Evolutionary conservation across 2,329 filamentous ascomycete species (phyloP).

Genomic region (Xylaria digitata): DNA sequence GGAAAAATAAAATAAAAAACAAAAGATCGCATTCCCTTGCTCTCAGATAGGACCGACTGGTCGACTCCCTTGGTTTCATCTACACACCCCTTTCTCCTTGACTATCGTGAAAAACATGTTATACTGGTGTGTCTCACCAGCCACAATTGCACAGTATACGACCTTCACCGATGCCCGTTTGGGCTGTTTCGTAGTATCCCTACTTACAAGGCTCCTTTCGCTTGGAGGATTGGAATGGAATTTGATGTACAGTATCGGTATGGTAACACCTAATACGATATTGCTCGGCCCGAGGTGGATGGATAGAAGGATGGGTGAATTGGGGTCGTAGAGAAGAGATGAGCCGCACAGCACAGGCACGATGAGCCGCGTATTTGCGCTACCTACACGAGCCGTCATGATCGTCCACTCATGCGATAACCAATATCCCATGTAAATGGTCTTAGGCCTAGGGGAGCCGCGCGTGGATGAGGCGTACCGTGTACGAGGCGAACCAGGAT

Average conservation of each 20-base stretch:
- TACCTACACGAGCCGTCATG: slow-evolving; percentile 5
- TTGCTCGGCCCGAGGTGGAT: neutral
- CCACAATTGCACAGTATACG: slow-evolving; percentile 33
- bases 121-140: slow-evolving; percentile 15
- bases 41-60: slow-evolving; percentile 17
- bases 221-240: slow-evolving; percentile 4
- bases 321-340: neutral
- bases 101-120: neutral
- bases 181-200: slow-evolving; percentile 4
- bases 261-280: neutral
- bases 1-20: slow-evolving; percentile 4
- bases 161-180: neutral
- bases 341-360: slow-evolving; percentile 1
- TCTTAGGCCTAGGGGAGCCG: too few species aligned
- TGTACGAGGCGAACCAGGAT: neutral
- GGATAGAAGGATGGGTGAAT: slow-evolving; percentile 1
- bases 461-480: neutral
- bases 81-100: slow-evolving; percentile 15
- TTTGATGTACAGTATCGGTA: slow-evolving; percentile 1
- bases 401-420: neutral
- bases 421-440: neutral
- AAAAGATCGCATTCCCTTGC: slow-evolving; percentile 23
- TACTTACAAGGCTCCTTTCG: neutral
- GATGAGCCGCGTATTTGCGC: slow-evolving; percentile 9
- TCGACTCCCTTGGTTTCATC: slow-evolving; percentile 16